Base-by-base conservation (phyloP, 768 basidiomycete species). In the Mycena metata region DNA sequence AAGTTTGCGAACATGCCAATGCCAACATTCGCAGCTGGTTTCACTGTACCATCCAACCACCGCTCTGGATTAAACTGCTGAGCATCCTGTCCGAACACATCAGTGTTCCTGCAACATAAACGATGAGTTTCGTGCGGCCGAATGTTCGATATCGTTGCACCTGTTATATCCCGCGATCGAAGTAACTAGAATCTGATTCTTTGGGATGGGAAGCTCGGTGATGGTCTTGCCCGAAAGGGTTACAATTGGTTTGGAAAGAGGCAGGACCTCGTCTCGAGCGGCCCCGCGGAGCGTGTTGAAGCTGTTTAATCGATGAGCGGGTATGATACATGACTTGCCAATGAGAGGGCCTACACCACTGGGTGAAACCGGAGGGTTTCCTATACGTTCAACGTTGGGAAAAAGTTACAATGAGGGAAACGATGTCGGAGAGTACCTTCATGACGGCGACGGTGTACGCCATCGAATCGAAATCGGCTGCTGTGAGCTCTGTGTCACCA, bases 81-180 rank as follows among this genome's bases (percentile, higher is more conserved):
- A 1, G 89, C 86, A 71, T 89, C 87, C 24, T 83, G 80, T 3
- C 89, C 89, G 78, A 89, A 91, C n/a, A n/a, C n/a, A n/a, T n/a
- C n/a, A n/a, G n/a, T n/a, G n/a, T n/a, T n/a, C n/a, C n/a, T n/a
- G n/a, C n/a, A n/a, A n/a, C n/a, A n/a, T n/a, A n/a, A n/a, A n/a
- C n/a, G n/a, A n/a, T n/a, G n/a, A n/a, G n/a, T n/a, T n/a, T n/a
- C n/a, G n/a, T n/a, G n/a, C n/a, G n/a, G n/a, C n/a, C n/a, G n/a
- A n/a, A n/a, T n/a, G n/a, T n/a, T n/a, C n/a, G n/a, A n/a, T n/a
- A n/a, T n/a, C 8, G 10, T 12, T 33, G 30, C 35, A 46, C 89
- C 86, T 82, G 67, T 90, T 86, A 67, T 89, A 89, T 4, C 81
- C 86, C 24, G 83, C 83, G 41, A 89, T 83, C 10, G 89, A 89